Evolutionary conservation across 768 basidiomycete species (phyloP).

Genomic region (Leucocoprinus sp.): DNA sequence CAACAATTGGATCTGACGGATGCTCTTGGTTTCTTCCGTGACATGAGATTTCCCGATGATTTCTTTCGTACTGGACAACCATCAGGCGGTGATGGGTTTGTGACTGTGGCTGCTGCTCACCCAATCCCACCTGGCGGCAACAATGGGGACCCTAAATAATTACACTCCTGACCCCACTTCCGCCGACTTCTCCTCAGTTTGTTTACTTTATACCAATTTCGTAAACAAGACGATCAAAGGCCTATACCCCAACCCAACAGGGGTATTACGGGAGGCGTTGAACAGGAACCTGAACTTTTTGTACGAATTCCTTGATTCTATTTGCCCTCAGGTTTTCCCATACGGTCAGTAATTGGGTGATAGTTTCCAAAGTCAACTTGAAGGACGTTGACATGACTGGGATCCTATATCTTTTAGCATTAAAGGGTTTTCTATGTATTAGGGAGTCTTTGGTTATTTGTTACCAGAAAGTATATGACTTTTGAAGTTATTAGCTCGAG

Average conservation of each 20-base stretch:
- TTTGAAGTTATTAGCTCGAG: no score
- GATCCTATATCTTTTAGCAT: no score
- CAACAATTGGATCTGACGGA: constrained; percentile 9
- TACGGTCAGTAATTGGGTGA: constrained; percentile 7
- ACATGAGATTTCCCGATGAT: constrained; percentile 14
- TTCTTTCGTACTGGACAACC: constrained; percentile 13
- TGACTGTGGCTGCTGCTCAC: constrained; percentile 2
- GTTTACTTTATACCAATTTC: constrained; percentile 14
- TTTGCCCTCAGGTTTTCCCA: constrained; percentile 12
- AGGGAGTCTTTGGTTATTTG: no score
- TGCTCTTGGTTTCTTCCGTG: constrained; percentile 16
- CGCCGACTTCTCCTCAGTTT: constrained; percentile 10
- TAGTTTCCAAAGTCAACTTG: no score
- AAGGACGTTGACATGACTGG: no score
- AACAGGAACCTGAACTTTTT: constrained; percentile 12
- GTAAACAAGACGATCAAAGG: constrained; percentile 12
- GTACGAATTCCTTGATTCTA: constrained; percentile 1
- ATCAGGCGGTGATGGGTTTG: neutral
- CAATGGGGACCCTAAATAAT: constrained; percentile 9
- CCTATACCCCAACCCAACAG: constrained; percentile 16
- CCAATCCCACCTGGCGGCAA: constrained; percentile 14
- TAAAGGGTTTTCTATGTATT: no score
- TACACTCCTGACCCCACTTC: constrained; percentile 11
- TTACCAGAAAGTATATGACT: no score
- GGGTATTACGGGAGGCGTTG: constrained; percentile 11